Evolutionary conservation across 805 yeast genomes (phyloP), one percentile per base, ranked within the genome.

Genomic region (Lipomyces orientalis): DNA sequence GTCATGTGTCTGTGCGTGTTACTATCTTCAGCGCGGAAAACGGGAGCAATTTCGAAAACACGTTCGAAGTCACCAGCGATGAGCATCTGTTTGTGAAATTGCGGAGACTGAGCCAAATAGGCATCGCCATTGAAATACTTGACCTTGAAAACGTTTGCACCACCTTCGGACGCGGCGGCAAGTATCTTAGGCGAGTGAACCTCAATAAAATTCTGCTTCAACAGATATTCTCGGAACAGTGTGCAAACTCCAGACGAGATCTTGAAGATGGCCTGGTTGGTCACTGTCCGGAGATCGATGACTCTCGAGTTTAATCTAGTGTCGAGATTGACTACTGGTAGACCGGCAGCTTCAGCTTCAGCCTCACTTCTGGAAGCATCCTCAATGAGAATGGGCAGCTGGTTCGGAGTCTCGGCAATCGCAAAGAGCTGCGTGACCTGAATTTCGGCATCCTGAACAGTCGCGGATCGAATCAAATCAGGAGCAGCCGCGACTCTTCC

Each of bases 1-100:
- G 99, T 95, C 97, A 95, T 89, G 81, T 95, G 99, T 83, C 99
- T 93, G 81, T 95, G 98, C 25, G 99, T 94, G 84, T 95, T 93
- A 70, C 98, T 94, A 85, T 95, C 94, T 81, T 95, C 99, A 66
- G 99, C 99, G 82, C 99, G 88, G 87, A 95, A 95, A 56, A 95
- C 98, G 49, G 99, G 98, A 1, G 95, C 98, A 76, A 95, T 86
- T 83, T 95, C 99, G 78, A 87, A 95, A 60, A 95, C 99, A 76
- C 87, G 88, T 84, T 95, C 99, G 76, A 94, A 95, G 83, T 95
- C 99, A 68, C 97, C 96, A 58, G 98, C 97, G 81, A 95, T 95
- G 79, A 94, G 87, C 85, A 94, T 97, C 83, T 95, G 98, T 84
- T 95, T 95, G 85, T 95, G 91, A 74, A 95, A 86, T 84, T 95